Evolutionary conservation across 371 early-diverging fungal species (phyloP).

Genomic region (Blyttiomyces sp.): DNA sequence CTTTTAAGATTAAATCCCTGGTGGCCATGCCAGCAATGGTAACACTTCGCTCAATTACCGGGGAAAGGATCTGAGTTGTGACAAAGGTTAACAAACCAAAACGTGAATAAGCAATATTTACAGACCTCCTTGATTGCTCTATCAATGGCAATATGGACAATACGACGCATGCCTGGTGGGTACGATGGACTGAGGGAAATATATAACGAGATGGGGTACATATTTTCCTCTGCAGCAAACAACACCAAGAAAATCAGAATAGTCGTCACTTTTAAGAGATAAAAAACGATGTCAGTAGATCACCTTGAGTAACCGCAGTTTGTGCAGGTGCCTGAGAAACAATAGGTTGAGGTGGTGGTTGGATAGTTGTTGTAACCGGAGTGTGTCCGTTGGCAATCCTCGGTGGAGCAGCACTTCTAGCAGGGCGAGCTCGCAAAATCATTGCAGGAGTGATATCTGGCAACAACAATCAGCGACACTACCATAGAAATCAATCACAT

Average conservation of each 20-base stretch:
- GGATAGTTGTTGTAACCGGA: too few relatives aligned
- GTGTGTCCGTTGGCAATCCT: too few relatives aligned
- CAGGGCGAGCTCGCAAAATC: conserved; percentile 60
- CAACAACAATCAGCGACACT: not conserved
- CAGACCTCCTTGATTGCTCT: conserved; percentile 85
- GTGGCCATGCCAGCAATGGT: conserved; percentile 89
- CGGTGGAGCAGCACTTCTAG: too few relatives aligned
- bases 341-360: too few relatives aligned
- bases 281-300: too few relatives aligned
- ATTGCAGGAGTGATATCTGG: conserved; percentile 74
- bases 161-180: conserved; percentile 75
- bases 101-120: conserved; percentile 1
- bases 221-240: too few relatives aligned
- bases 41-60: conserved; percentile 89
- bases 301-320: too few relatives aligned
- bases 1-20: conserved; percentile 85
- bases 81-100: not conserved
- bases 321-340: too few relatives aligned
- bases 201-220: conserved; percentile 46
- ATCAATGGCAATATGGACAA: conserved; percentile 83
- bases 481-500: not conserved
- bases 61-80: conserved; percentile 55
- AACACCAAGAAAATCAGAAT: too few relatives aligned
- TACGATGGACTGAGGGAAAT: conserved; percentile 71
- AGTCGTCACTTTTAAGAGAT: too few relatives aligned